Percentiles rank a stretch among this genome's conserved stretches.
phyloP scores from a whole-genome alignment of 176 grass and related monocot species.

The Bothriochloa decipiens region DNA sequence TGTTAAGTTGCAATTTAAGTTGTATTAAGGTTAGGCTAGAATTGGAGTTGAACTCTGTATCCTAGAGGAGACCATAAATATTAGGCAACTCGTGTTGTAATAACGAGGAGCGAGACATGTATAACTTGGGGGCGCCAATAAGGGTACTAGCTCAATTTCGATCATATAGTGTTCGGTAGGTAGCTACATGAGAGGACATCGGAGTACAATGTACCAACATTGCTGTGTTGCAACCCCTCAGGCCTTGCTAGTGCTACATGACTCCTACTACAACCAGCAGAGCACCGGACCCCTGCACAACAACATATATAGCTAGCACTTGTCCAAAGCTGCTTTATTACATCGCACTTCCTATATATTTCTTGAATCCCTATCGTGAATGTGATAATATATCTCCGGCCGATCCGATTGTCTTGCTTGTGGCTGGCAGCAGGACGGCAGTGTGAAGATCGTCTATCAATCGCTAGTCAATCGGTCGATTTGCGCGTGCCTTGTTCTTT shows the following conservation, averaged over 20 bases:
- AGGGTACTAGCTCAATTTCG: not conserved
- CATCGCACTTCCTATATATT: too few relatives aligned
- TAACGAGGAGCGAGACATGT: not conserved
- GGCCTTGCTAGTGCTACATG: conserved; percentile 46
- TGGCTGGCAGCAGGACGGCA: conserved; percentile 32
- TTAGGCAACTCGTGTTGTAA: too few relatives aligned
- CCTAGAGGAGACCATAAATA: too few relatives aligned
- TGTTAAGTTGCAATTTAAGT: not conserved
- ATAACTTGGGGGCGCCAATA: too few relatives aligned
- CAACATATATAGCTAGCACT: not conserved
- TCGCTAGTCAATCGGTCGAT: not conserved
- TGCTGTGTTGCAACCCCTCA: too few relatives aligned
- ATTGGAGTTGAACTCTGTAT: too few relatives aligned
- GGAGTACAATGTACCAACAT: not conserved
- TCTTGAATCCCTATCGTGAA: conserved; percentile 23
- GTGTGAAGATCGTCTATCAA: not conserved
- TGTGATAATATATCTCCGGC: conserved; percentile 4
- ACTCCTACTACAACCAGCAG: conserved; percentile 34
- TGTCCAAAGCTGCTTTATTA: conserved; percentile 27
- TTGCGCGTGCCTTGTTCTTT: conserved; percentile 7
- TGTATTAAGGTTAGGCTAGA: too few relatives aligned
- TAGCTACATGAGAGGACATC: not conserved
- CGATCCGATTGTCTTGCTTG: conserved; percentile 32
- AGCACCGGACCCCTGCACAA: not conserved
- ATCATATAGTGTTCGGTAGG: not conserved